A percentile compares a stretch with the other conserved stretches of the same genome.
Conservation (phyloP, 2,329 filamentous ascomycete genomes). For the Boeremia exigua region DNA sequence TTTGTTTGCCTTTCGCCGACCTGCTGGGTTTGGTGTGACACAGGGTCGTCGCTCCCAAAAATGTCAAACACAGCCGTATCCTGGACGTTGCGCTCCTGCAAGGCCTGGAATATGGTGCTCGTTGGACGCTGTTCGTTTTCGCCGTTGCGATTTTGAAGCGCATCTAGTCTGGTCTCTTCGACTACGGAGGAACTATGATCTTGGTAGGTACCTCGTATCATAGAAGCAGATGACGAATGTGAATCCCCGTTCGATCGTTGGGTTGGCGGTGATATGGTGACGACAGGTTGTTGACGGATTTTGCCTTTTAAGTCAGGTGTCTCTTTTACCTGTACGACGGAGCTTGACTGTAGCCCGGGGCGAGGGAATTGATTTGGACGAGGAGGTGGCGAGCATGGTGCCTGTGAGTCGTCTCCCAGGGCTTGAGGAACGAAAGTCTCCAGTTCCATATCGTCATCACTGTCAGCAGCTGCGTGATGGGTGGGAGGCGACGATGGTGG, state of each 20-base stretch:
- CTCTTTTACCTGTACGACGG: constrained; percentile 38
- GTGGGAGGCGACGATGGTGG: constrained; percentile 29
- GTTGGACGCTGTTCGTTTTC: background rate
- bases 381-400: background rate
- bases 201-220: constrained; percentile 36
- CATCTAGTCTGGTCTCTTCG: constrained; percentile 4
- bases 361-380: background rate
- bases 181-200: constrained; percentile 8
- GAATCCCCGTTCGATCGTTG: constrained; percentile 21
- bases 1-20: background rate
- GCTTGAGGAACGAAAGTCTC: constrained; percentile 36
- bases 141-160: background rate
- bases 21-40: background rate
- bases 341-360: background rate
- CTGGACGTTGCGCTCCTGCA: background rate
- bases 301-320: constrained; percentile 36
- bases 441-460: constrained; percentile 42
- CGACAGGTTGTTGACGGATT: constrained; percentile 3
- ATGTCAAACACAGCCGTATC: background rate
- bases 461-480: constrained; percentile 8
- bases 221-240: constrained; percentile 32
- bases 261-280: constrained; percentile 5
- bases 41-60: background rate
- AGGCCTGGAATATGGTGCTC: background rate
- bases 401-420: constrained; percentile 31